phyloP scores from a whole-genome alignment of 768 basidiomycete genomes.

The Macrolepiota albuminosa region DNA sequence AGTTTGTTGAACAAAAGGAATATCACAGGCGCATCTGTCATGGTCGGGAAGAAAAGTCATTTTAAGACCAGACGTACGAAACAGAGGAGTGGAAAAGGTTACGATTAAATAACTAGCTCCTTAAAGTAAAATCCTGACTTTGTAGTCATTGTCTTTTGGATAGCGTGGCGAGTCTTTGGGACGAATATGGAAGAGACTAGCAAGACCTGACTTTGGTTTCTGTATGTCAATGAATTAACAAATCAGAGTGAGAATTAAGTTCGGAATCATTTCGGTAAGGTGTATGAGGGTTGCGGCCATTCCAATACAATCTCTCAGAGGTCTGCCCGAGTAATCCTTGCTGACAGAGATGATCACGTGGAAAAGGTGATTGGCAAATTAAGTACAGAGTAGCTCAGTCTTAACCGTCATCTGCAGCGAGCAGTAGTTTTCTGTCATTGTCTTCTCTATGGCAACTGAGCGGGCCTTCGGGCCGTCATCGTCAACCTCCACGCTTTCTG shows the following conservation, averaged over 20 bases:
- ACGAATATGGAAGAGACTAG: too few relatives aligned
- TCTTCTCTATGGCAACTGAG: slow-evolving; percentile 5
- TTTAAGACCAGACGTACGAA: slow-evolving; percentile 80
- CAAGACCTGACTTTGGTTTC: too few relatives aligned
- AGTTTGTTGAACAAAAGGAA: slow-evolving; percentile 44
- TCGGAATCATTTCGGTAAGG: too few relatives aligned
- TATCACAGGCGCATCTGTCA: slow-evolving; percentile 37
- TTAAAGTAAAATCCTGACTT: neutral
- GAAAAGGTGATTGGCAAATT: slow-evolving; percentile 2
- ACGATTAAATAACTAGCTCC: slow-evolving; percentile 42
- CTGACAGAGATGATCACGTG: slow-evolving; percentile 17
- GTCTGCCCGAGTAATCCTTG: neutral
- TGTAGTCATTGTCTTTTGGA: neutral
- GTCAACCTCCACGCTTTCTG: slow-evolving; percentile 5
- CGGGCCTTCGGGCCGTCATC: slow-evolving; percentile 1
- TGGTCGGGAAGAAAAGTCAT: slow-evolving; percentile 74
- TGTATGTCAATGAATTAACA: too few relatives aligned
- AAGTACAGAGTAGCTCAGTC: neutral
- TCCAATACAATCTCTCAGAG: too few relatives aligned
- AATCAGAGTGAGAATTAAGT: too few relatives aligned
- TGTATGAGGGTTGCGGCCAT: too few relatives aligned
- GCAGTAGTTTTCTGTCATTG: neutral
- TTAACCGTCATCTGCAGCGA: slow-evolving; percentile 3
- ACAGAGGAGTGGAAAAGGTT: slow-evolving; percentile 90
- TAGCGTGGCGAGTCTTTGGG: neutral